Base-by-base conservation (phyloP, 1,284 basidiomycete genomes). In the Xerocomus subilludens region DNA sequence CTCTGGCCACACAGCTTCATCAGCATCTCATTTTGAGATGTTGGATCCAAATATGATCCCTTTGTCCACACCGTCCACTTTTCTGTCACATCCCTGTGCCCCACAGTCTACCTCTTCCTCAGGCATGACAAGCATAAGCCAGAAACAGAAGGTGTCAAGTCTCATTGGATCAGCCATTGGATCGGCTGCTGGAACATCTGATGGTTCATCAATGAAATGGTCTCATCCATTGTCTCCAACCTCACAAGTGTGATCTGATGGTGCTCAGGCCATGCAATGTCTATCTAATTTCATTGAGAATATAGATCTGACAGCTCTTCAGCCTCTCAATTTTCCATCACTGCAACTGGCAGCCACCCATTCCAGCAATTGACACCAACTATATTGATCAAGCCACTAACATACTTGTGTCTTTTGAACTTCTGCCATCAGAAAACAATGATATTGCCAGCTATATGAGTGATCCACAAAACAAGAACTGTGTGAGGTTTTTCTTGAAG, bases 401-500 rank as follows among this genome's bases (percentile, higher is more conserved):
- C 9, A 25, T 16, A 0, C 51, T 74, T 23, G 64, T 59, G 45
- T 9, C 56, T 4, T 63, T 69, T 49, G 53, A 63, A 1, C 71
- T 73, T 30, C 16, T 18, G 16, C 62, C n/a, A 30, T 32, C 13
- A 2, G 21, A 73, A 6, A 73, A 55, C 35, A 65, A 56, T 21
- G 23, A 47, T 25, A 27, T 74, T 6, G 36, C 67, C 4, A 10
- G 33, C 5, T 74, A 69, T 30, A 74, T 74, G 71, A 47, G 64
- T 10, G 14, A 74, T 23, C 18, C 18, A 1, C 42, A 63, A 9
- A 74, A 74, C 21, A 64, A 59, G 14, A 30, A 1, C 0, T 5
- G 14, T 7, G 42, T 72, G 2, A 73, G n/a, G 2, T 70, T 73
- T 38, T 73, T 71, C 11, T 47, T 70, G 20, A 62, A 32, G 18